Base-by-base conservation (phyloP, 2,329 filamentous ascomycete genomes). In the Paraphaeosphaeria minitans region DNA sequence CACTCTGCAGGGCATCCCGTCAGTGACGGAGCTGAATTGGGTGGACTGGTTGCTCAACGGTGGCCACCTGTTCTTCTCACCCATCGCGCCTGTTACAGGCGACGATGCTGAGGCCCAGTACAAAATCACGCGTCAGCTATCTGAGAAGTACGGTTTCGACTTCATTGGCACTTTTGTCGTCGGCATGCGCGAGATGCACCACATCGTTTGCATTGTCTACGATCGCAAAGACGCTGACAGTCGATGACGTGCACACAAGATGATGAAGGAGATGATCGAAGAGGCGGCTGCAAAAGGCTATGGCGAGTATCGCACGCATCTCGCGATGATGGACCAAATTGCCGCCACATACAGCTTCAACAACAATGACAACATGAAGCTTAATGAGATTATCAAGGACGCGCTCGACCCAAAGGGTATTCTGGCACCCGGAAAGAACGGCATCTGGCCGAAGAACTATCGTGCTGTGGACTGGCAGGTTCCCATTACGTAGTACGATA, bases 21-120 rank as follows among this genome's bases (percentile, higher is more conserved):
- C 64, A 5, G 64, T 72, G 6, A 67, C 67, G 3, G 78, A 78
- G 60, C 67, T 80, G 7, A 70, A 72, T 55, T 82, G 79, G 79
- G 71, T 82, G 5, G 80, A 83, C 67, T 85, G 83, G 82, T 66
- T 80, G 6, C 81, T 82, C 4, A 84, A 84, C 64, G 82, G 80
- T 4, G 77, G 78, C 0, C 82, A 84, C 63, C 63, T 84, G 6
- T 81, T 81, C 74, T 85, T 85, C 73, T 80, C 77, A 6, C 83
- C 83, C 1, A 84, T 85, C 58, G 76, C 79, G 8, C 80, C 80
- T 27, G 80, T 83, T 1, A 74, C 76, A 1, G 83, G 80, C 3
- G 71, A 75, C 9, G 82, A 84, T 57, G 82, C 81, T 5, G 33
- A 57, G 62, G 5, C 61, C 64, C 47, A 53, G 55, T 22, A 64